Conservation (phyloP, 257 asterid genomes). For the Thymus mandschuricus region DNA sequence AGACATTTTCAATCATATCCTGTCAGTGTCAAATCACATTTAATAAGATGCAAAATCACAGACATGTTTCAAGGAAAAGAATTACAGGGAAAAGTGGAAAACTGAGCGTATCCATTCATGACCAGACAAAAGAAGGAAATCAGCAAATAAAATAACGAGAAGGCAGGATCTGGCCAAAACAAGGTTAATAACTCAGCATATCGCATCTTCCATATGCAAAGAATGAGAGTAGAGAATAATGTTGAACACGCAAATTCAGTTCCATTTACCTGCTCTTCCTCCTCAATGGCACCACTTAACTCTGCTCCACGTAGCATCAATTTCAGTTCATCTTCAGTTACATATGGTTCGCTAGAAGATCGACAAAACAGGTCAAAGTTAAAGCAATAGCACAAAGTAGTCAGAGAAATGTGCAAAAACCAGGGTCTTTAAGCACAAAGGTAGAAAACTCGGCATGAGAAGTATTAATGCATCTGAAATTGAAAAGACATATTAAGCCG, state of each 20-base stretch:
- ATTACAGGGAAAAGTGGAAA: slow-evolving; percentile 7
- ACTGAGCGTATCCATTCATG: neutral
- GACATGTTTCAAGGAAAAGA: slow-evolving; percentile 18
- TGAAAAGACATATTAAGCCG: slow-evolving; percentile 8
- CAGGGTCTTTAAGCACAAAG: slow-evolving; percentile 11
- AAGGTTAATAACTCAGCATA: slow-evolving; percentile 8
- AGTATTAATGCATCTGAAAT: slow-evolving; percentile 13
- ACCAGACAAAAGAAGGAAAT: neutral
- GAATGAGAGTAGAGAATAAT: slow-evolving; percentile 14
- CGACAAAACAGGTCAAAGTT: slow-evolving; percentile 27
- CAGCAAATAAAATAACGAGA: slow-evolving; percentile 20
- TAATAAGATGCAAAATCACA: slow-evolving; percentile 9
- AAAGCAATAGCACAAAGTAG: slow-evolving; percentile 11
- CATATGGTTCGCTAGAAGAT: slow-evolving; percentile 84
- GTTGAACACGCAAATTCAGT: slow-evolving; percentile 21
- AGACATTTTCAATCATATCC: slow-evolving; percentile 99
- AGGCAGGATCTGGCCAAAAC: slow-evolving; percentile 2
- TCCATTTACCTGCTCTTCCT: slow-evolving; percentile 89
- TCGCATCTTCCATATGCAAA: slow-evolving; percentile 29
- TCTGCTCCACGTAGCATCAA: slow-evolving; percentile 99
- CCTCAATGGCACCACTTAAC: slow-evolving; percentile 98
- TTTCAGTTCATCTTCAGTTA: slow-evolving; percentile 96
- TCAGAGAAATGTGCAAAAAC: slow-evolving; percentile 17
- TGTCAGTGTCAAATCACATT: slow-evolving; percentile 43
- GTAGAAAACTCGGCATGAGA: slow-evolving; percentile 11